Conservation (phyloP, 2,329 filamentous ascomycete genomes). For the Pseudocercospora fuligena region DNA sequence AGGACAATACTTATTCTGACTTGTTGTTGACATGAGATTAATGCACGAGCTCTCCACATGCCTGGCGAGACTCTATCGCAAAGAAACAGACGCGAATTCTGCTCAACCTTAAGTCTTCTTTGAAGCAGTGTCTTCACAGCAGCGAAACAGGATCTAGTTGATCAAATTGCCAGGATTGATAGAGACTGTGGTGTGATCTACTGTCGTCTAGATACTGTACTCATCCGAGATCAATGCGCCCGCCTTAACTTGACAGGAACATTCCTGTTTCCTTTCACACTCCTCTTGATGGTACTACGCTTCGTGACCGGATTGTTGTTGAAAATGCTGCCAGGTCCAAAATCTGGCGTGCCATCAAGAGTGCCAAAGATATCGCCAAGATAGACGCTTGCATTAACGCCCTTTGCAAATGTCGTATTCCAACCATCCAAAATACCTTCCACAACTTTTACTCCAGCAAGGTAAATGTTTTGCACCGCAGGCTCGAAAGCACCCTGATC, state of each 20-base stretch:
- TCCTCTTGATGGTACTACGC: constrained; percentile 25
- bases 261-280: constrained; percentile 21
- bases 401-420: constrained; percentile 62
- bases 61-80: no score
- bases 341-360: constrained; percentile 55
- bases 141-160: no score
- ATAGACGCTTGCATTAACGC: constrained; percentile 67
- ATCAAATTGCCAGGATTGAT: no score
- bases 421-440: constrained; percentile 66
- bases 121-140: no score
- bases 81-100: no score
- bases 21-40: no score
- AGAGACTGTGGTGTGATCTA: no score
- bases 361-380: constrained; percentile 66
- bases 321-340: constrained; percentile 29
- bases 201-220: no score
- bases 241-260: constrained; percentile 6
- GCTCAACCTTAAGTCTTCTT: no score
- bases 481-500: constrained; percentile 68
- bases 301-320: constrained; percentile 27
- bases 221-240: background rate
- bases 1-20: no score
- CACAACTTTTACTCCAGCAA: constrained; percentile 68
- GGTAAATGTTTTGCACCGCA: constrained; percentile 68
- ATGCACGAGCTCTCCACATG: no score